Base-by-base conservation (phyloP, 2,329 filamentous ascomycete genomes). In the Aspergillus japonicus region DNA sequence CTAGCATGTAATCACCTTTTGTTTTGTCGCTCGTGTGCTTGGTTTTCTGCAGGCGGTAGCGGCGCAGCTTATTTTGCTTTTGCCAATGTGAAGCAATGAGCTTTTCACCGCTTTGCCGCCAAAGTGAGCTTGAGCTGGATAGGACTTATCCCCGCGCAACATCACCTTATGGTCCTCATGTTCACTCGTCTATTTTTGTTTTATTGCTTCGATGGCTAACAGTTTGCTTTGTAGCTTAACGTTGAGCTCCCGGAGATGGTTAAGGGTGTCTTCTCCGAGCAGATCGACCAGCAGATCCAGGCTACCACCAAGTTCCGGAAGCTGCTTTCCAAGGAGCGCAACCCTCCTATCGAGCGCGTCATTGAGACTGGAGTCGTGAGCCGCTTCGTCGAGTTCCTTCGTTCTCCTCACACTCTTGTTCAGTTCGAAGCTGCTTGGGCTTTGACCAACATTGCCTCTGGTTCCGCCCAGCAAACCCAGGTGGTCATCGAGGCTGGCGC, bases 361-460 rank as follows among this genome's bases (percentile, higher is more conserved):
- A 99, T 99, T 80, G 96, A 98, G 85, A 98, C 95, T 61, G 95
- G 95, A 73, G 95, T 99, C 66, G 95, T 99, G 68, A 89, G 88
- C 82, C 90, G 95, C 75, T 99, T 99, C 74, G 95, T 99, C 79
- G 92, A 97, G 79, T 99, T 99, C 80, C 89, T 99, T 62, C 91
- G 92, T 75, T 99, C 95, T 58, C 95, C 95, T 66, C 95, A 99
- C 80, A 98, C 95, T 35, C 86, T 99, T 52, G 95, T 99, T 58
- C 95, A 99, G 80, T 99, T 99, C 75, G 95, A 99, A 84, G 95
- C 95, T 72, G 95, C 95, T 48, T 99, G 95, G 95, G 95, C 95
- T 65, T 83, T 99, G 74, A 99, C 95, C 83, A 99, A 99, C 83
- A 99, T 99, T 78, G 95, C 95, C 63, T 98, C 94, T 53, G 95